A percentile compares a stretch with the other conserved stretches of the same genome.
phyloP scores from a whole-genome alignment of 768 basidiomycete genomes.

The Thelephora ganbajun region DNA sequence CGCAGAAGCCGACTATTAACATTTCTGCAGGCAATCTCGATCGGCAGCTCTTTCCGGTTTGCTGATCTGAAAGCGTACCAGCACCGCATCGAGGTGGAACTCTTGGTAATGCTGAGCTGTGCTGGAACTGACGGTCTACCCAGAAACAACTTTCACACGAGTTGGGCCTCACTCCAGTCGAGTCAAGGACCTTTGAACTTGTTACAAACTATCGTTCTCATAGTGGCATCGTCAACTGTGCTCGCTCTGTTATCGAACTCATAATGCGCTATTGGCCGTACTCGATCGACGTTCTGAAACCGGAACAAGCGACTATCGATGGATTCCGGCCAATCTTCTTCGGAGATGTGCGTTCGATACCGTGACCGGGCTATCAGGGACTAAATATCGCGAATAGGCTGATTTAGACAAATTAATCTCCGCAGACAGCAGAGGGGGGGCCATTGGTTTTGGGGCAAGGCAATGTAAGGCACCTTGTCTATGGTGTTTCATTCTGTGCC shows the following conservation, averaged over 20 bases:
- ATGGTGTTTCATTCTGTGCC: too few species aligned
- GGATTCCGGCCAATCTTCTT: slow-evolving; percentile 18
- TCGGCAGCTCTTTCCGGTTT: slow-evolving; percentile 57
- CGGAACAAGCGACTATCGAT: slow-evolving; percentile 18
- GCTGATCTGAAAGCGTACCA: slow-evolving; percentile 55
- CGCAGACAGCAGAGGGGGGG: slow-evolving; percentile 2
- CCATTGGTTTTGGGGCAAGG: slow-evolving; percentile 15
- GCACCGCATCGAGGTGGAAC: slow-evolving; percentile 47
- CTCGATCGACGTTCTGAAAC: slow-evolving; percentile 17
- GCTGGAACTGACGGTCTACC: too few species aligned
- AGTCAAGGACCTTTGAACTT: slow-evolving; percentile 18
- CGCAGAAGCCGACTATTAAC: background rate
- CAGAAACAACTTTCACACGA: too few species aligned
- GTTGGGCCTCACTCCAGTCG: too few species aligned
- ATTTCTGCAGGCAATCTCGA: slow-evolving; percentile 35
- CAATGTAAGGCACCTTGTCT: too few species aligned
- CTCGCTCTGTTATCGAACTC: slow-evolving; percentile 17
- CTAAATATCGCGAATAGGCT: slow-evolving; percentile 16
- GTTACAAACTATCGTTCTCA: slow-evolving; percentile 23
- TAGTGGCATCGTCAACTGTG: slow-evolving; percentile 20
- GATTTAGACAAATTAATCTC: slow-evolving; percentile 7
- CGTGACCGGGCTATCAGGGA: too few species aligned
- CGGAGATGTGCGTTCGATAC: too few species aligned
- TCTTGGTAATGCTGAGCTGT: too few species aligned
- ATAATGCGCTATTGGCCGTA: slow-evolving; percentile 21